Conservation (phyloP, 495 filamentous ascomycete species). For the Daldinia concentrica region DNA sequence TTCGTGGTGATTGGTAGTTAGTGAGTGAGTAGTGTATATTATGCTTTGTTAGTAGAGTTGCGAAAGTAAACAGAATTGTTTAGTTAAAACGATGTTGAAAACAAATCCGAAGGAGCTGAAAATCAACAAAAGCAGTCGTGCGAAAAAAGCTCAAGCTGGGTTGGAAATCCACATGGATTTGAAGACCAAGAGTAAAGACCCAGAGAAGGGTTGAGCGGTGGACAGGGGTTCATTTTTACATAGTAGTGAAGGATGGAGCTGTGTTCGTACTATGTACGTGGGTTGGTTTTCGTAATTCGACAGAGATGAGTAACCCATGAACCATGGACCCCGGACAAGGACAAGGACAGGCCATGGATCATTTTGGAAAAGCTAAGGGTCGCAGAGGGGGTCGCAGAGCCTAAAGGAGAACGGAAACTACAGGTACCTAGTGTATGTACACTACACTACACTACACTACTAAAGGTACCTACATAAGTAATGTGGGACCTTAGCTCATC, state of each 20-base stretch:
- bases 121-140: slow-evolving; percentile 26
- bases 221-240: slow-evolving; percentile 29
- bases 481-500: slow-evolving; percentile 34
- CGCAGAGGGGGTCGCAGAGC: slow-evolving; percentile 34
- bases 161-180: slow-evolving; percentile 35
- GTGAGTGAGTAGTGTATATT: no score
- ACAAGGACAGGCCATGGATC: slow-evolving; percentile 23
- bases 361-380: slow-evolving; percentile 25
- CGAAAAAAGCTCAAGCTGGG: slow-evolving; percentile 29
- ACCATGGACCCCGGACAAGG: not conserved
- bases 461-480: no score
- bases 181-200: slow-evolving; percentile 25
- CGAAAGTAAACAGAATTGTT: slow-evolving; percentile 14
- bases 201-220: slow-evolving; percentile 33
- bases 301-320: slow-evolving; percentile 33
- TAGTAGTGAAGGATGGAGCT: slow-evolving; percentile 37
- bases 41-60: not conserved
- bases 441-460: no score
- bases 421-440: no score
- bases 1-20: not conserved
- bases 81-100: slow-evolving; percentile 1
- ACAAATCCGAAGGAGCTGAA: slow-evolving; percentile 13
- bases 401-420: slow-evolving; percentile 33
- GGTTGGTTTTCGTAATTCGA: slow-evolving; percentile 44
- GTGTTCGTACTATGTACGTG: slow-evolving; percentile 22